A percentile compares a stretch with the other conserved stretches of the same genome.
Conservation (phyloP, 2,329 filamentous ascomycete species). For the Paecilomyces sp. region DNA sequence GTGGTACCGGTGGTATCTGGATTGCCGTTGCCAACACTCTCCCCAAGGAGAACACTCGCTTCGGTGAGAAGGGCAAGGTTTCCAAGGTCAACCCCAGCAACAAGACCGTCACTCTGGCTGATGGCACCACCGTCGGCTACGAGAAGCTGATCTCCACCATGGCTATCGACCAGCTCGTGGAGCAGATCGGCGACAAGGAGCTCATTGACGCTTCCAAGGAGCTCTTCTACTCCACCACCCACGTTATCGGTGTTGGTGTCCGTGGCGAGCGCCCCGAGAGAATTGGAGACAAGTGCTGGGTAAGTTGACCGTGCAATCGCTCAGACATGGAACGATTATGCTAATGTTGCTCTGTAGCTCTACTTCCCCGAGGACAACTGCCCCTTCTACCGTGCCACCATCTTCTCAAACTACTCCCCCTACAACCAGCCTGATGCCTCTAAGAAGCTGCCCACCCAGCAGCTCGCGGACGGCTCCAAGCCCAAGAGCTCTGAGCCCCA, state of each 20-base stretch:
- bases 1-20: constrained; percentile 98
- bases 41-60: constrained; percentile 83
- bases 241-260: constrained; percentile 93
- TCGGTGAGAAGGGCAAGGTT: constrained; percentile 78
- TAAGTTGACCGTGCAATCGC: constrained; percentile 35
- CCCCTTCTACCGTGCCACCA: constrained; percentile 98
- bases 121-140: constrained; percentile 86
- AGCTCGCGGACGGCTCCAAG: constrained; percentile 79
- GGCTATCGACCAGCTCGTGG: constrained; percentile 81
- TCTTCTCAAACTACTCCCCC: constrained; percentile 99
- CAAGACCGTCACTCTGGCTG: constrained; percentile 73
- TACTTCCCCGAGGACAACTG: constrained; percentile 99
- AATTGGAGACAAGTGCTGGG: constrained; percentile 99
- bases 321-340: not conserved
- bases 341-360: constrained; percentile 44
- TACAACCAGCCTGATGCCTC: constrained; percentile 87
- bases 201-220: constrained; percentile 77
- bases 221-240: constrained; percentile 93
- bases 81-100: constrained; percentile 77
- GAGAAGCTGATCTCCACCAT: constrained; percentile 93
- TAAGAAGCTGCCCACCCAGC: constrained; percentile 77
- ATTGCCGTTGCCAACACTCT: constrained; percentile 91
- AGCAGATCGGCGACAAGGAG: constrained; percentile 82
- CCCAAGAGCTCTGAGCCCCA: constrained; percentile 64
- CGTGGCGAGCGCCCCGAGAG: constrained; percentile 85